Base-by-base conservation (phyloP, 306 rosid genomes). In the Mimosa pudica region DNA sequence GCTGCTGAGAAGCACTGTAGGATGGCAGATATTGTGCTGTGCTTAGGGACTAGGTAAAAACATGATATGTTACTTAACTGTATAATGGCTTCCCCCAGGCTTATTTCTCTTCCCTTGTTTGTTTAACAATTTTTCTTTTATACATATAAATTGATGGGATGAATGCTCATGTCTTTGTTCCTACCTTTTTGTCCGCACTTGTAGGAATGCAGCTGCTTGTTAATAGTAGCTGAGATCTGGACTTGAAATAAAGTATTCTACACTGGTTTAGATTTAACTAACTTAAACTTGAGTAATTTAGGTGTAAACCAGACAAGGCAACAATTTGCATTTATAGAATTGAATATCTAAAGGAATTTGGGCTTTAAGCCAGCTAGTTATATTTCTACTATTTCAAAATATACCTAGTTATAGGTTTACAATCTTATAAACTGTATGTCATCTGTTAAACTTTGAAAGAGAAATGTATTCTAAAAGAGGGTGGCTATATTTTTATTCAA, bases 1-100 rank as follows among this genome's bases (percentile, higher is more conserved):
- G 94, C 90, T 41, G 97, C 99, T 30, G 99, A 95, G 90, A 93
- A 90, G 86, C 94, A 95, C 88, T 95, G 99, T 84, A 90, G 72
- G 86, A 92, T 90, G 90, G 99, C 99, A 24, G 99, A 95, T 84
- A 82, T 95, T 67, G 97, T 95, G 73, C 85, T 95, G 79, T 95
- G 99, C 89, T 80, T 95, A 82, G 99, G 99, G 82, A 95, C 99
- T 61, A 95, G 99, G 99, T 95, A 87, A 73, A 14, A 46, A 13
- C 57, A 9, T 54, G 30, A 64, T 74, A 77, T 35, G 55, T 77
- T 71, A 63, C 79, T 84, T 64, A 8, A 73, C 79, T 52, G 47
- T 77, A 18, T 10, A 13, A 76, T 70, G 75, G 57, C 79, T 48
- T 57, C 41, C 47, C 55, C 32, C 63, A n/a, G 32, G 44, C 12